phyloP scores from a whole-genome alignment of 2,329 filamentous ascomycete genomes.

The Fusarium oxysporum region DNA sequence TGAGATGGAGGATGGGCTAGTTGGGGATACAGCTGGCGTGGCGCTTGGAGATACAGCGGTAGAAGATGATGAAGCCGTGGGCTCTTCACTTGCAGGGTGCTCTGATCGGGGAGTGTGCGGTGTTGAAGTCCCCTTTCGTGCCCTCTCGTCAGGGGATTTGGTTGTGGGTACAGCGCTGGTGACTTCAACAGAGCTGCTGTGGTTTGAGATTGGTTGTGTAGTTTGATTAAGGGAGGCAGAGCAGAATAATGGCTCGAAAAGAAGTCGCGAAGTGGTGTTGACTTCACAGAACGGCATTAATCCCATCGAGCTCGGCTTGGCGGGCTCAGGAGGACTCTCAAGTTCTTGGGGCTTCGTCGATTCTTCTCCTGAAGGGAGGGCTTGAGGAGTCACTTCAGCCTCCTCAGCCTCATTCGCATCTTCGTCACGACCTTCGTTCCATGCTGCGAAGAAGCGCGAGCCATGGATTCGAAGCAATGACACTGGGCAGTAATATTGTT shows the following conservation, averaged over 20 bases:
- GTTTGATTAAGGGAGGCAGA: constrained; percentile 14
- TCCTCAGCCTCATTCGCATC: constrained; percentile 58
- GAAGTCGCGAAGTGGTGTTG: constrained; percentile 3
- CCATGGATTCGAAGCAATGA: constrained; percentile 93
- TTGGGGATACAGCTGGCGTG: constrained; percentile 29
- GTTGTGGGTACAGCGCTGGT: constrained; percentile 1
- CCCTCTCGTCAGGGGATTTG: constrained; percentile 13
- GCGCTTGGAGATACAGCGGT: constrained; percentile 25
- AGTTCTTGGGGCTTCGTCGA: not conserved
- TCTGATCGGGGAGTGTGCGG: constrained; percentile 19
- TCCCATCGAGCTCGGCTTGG: not conserved
- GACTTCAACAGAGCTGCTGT: constrained; percentile 3
- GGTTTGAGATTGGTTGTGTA: not conserved
- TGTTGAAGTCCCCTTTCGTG: constrained; percentile 22
- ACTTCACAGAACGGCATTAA: constrained; percentile 18
- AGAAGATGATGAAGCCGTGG: constrained; percentile 21
- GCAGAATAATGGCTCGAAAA: constrained; percentile 27
- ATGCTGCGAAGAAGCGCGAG: constrained; percentile 94
- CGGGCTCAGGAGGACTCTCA: not conserved
- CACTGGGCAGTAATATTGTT: constrained; percentile 95
- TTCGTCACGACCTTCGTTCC: constrained; percentile 79
- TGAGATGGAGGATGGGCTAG: constrained; percentile 30
- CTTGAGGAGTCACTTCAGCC: constrained; percentile 16
- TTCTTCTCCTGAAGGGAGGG: constrained; percentile 13
- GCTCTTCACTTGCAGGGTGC: constrained; percentile 17